phyloP scores from a whole-genome alignment of 1,284 basidiomycete genomes.

The Coniferiporia sulphurascens region DNA sequence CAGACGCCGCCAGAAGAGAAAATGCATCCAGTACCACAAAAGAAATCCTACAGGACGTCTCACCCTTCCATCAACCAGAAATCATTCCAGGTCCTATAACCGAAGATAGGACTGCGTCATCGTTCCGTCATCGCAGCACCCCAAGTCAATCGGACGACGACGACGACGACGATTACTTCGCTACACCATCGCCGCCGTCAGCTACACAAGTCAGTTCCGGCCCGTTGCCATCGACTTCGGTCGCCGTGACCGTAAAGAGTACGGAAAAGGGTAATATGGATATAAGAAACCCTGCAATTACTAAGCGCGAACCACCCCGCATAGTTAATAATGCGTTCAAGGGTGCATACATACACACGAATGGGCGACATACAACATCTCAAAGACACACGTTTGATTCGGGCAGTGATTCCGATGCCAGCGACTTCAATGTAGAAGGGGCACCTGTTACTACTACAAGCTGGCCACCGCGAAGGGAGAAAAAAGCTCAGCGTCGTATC shows the following conservation, averaged over 20 bases:
- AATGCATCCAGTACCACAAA: too few relatives aligned
- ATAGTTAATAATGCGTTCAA: neutral
- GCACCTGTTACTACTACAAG: neutral
- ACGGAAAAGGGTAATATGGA: neutral
- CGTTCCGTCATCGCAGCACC: too few relatives aligned
- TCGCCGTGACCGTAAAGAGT: too few relatives aligned
- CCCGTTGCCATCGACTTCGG: neutral
- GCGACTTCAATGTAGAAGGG: neutral
- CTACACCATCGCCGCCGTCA: too few relatives aligned
- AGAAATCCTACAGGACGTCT: too few relatives aligned
- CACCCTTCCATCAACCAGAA: too few relatives aligned
- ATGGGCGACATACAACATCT: neutral
- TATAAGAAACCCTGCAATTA: neutral
- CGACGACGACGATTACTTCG: too few relatives aligned
- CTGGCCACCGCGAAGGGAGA: slow-evolving; percentile 9
- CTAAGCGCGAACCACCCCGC: slow-evolving; percentile 9
- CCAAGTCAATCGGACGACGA: too few relatives aligned
- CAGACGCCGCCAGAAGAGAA: too few relatives aligned
- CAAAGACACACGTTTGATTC: neutral
- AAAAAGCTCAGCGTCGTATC: neutral
- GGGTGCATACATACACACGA: neutral
- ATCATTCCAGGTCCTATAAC: too few relatives aligned
- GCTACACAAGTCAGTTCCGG: neutral
- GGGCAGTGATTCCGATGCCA: slow-evolving; percentile 1
- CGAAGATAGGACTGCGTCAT: too few relatives aligned